Percentiles rank a stretch among this genome's conserved stretches.
Conservation (phyloP, 1,284 basidiomycete genomes). For the Ganoderma sinense region DNA sequence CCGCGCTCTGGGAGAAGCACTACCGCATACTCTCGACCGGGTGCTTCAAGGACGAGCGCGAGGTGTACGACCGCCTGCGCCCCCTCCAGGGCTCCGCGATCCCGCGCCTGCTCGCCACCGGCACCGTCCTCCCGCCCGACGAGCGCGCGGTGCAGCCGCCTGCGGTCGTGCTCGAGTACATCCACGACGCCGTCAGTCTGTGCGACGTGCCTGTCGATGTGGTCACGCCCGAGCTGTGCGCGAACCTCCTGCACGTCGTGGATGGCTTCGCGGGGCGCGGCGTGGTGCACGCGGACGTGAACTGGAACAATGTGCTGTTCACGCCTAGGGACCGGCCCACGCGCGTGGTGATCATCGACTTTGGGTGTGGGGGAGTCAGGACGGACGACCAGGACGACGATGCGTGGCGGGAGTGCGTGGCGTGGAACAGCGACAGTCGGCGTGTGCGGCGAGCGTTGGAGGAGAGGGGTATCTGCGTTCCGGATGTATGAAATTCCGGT, state of each 20-base stretch:
- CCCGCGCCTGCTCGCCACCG: slow-evolving; percentile 9
- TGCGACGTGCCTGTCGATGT: not conserved
- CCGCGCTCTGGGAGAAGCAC: slow-evolving; percentile 12
- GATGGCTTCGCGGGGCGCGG: slow-evolving; percentile 8
- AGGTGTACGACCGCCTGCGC: slow-evolving; percentile 11
- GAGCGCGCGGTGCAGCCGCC: slow-evolving; percentile 12
- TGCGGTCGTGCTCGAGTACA: slow-evolving; percentile 18
- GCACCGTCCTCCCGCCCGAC: slow-evolving; percentile 7
- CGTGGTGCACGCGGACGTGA: slow-evolving; percentile 12
- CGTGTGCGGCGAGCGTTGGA: not conserved
- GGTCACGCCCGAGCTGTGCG: slow-evolving; percentile 1
- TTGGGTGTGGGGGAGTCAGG: not conserved
- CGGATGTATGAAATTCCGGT: not conserved
- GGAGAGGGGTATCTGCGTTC: not conserved
- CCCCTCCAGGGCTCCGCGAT: slow-evolving; percentile 17
- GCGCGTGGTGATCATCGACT: not conserved
- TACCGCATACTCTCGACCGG: not conserved
- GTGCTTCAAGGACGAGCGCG: slow-evolving; percentile 5
- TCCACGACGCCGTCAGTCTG: slow-evolving; percentile 18
- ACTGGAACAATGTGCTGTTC: not conserved
- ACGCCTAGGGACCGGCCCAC: not conserved
- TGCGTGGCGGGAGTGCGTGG: not conserved
- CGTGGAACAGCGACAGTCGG: not conserved
- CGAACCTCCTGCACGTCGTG: not conserved
- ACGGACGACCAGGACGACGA: not conserved